phyloP scores from a whole-genome alignment of 2,329 filamentous ascomycete genomes.

The Beauveria sp. region DNA sequence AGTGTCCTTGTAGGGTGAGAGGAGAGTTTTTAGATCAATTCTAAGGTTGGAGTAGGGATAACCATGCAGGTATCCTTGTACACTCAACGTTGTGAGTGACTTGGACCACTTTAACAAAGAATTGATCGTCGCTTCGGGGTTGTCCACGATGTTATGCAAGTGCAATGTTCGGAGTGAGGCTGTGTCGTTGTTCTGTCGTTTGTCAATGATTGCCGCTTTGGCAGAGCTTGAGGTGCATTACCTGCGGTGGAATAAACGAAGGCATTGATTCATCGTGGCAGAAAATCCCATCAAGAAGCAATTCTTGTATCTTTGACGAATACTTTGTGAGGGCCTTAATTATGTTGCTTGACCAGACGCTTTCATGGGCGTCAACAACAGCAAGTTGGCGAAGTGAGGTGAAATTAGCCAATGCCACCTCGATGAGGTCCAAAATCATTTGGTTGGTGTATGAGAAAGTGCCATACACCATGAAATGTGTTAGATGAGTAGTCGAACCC shows the following conservation, averaged over 20 bases:
- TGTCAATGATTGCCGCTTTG: too few relatives aligned
- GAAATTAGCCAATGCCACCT: neutral
- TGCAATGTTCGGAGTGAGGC: too few relatives aligned
- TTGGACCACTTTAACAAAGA: too few relatives aligned
- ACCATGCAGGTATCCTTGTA: too few relatives aligned
- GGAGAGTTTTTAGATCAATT: too few relatives aligned
- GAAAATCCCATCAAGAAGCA: neutral
- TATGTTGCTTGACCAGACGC: accelerated
- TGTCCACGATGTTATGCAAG: accelerated
- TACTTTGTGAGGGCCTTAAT: neutral
- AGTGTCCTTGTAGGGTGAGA: neutral
- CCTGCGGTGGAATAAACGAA: too few relatives aligned
- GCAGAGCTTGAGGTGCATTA: too few relatives aligned
- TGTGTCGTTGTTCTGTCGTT: too few relatives aligned
- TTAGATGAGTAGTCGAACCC: neutral
- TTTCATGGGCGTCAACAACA: accelerated
- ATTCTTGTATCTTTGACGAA: neutral
- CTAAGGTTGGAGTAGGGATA: too few relatives aligned
- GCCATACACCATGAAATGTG: neutral
- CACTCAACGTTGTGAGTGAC: too few relatives aligned
- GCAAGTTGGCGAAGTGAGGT: neutral
- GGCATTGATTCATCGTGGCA: too few relatives aligned
- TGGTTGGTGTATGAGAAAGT: accelerated
- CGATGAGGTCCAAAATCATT: neutral
- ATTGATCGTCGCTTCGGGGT: too few relatives aligned